phyloP scores from a whole-genome alignment of 1,284 basidiomycete genomes.

The Moesziomyces aphidis region DNA sequence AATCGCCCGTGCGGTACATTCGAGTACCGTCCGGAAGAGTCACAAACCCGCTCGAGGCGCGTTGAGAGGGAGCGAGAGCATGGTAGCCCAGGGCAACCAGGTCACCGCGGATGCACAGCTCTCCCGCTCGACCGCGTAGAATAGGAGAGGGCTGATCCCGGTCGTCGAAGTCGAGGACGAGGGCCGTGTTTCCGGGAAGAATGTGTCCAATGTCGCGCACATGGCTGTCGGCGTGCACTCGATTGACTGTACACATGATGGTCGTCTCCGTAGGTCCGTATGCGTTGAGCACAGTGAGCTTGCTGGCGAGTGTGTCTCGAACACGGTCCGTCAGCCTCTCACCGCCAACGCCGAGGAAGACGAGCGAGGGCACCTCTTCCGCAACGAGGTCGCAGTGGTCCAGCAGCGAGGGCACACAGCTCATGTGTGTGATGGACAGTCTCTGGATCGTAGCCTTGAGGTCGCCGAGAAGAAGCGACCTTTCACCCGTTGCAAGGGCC shows the following conservation, averaged over 20 bases:
- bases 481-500: conserved; percentile 70
- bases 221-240: conserved; percentile 70
- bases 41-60: conserved; percentile 10
- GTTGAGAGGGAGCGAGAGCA: conserved; percentile 11
- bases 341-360: conserved; percentile 72
- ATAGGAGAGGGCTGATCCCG: conserved; percentile 68
- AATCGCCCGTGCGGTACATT: conserved; percentile 15
- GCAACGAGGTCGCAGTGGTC: conserved; percentile 72
- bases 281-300: conserved; percentile 72
- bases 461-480: conserved; percentile 71
- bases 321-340: conserved; percentile 74
- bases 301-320: conserved; percentile 72
- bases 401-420: conserved; percentile 73
- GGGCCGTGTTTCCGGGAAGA: conserved; percentile 67
- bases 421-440: conserved; percentile 73
- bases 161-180: conserved; percentile 57
- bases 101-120: conserved; percentile 73
- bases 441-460: conserved; percentile 70
- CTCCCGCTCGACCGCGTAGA: conserved; percentile 71
- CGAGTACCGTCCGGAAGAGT: conserved; percentile 2
- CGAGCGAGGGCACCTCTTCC: conserved; percentile 67
- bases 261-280: conserved; percentile 72
- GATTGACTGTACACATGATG: conserved; percentile 72
- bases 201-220: conserved; percentile 71
- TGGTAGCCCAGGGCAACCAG: conserved; percentile 73